Percentiles rank a stretch among this genome's conserved stretches.
Evolutionary conservation across 306 rosid genomes (phyloP).

Genomic region (Fragaria ananassa): DNA sequence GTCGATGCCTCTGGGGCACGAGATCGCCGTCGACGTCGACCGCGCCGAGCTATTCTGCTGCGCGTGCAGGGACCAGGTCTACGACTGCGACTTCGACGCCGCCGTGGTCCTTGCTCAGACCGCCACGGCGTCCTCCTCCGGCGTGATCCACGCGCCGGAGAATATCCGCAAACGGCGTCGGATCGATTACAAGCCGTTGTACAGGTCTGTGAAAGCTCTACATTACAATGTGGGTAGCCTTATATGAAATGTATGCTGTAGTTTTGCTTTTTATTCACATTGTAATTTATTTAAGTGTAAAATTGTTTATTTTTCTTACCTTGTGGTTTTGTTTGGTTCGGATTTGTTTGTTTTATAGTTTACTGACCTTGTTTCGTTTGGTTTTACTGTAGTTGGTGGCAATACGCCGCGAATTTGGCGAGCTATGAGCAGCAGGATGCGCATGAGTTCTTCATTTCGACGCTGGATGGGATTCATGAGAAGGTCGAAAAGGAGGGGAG

Average conservation of each 20-base stretch:
- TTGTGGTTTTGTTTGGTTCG: not conserved
- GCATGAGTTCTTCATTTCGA: constrained; percentile 95
- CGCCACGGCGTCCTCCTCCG: constrained; percentile 42
- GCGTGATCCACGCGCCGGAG: constrained; percentile 52
- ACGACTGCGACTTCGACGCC: constrained; percentile 87
- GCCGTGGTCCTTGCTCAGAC: constrained; percentile 78
- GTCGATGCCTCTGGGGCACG: constrained; percentile 66
- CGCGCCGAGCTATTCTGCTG: constrained; percentile 97
- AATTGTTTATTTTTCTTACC: not conserved
- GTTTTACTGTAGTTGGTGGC: constrained; percentile 86
- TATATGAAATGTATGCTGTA: not conserved
- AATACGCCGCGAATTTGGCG: constrained; percentile 87
- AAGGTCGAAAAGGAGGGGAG: constrained; percentile 73
- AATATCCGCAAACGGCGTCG: constrained; percentile 76
- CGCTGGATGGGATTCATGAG: constrained; percentile 93
- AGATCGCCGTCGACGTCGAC: constrained; percentile 88
- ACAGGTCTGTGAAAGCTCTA: constrained; percentile 49
- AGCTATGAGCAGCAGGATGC: constrained; percentile 98
- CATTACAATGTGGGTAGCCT: not conserved
- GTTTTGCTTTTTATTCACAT: not conserved
- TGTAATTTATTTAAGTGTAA: not conserved
- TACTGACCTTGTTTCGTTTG: not conserved
- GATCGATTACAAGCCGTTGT: constrained; percentile 75
- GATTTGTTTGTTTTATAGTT: not conserved
- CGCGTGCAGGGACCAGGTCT: constrained; percentile 80